A percentile compares a stretch with the other conserved stretches of the same genome.
Conservation (phyloP, 345 rosid genomes). For the Gossypium arboreum region DNA sequence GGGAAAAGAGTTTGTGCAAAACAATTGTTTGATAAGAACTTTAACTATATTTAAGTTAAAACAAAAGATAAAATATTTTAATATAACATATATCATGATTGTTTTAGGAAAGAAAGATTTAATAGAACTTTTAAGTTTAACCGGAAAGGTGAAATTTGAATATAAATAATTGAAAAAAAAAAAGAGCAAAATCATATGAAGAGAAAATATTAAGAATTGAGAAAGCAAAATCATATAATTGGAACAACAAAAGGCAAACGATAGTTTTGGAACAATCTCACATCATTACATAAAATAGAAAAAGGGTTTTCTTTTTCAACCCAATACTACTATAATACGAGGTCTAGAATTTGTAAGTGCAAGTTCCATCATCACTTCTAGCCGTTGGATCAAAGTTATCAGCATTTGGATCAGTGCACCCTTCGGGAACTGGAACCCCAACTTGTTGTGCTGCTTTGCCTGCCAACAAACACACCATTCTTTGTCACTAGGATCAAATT, state of each 20-base stretch:
- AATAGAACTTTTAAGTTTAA: no score
- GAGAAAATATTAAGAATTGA: conserved; percentile 17
- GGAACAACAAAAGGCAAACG: neutral
- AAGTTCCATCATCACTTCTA: conserved; percentile 93
- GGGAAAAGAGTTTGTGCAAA: fast-evolving
- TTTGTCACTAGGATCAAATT: no score
- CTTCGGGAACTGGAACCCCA: conserved; percentile 68
- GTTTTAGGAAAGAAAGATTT: no score
- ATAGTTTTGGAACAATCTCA: conserved; percentile 13
- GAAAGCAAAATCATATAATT: conserved; percentile 4
- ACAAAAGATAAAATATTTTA: no score
- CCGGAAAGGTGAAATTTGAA: no score
- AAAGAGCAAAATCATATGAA: neutral
- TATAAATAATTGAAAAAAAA: no score
- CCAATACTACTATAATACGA: neutral
- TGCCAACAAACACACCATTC: conserved; percentile 17
- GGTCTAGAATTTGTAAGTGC: conserved; percentile 33
- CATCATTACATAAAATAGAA: neutral
- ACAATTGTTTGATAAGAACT: no score
- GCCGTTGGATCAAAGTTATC: conserved; percentile 84
- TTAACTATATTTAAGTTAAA: no score
- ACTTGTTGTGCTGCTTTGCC: conserved; percentile 89
- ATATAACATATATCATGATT: no score
- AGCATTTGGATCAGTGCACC: conserved; percentile 72
- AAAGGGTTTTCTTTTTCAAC: neutral